Evolutionary conservation across 2,329 filamentous ascomycete species (phyloP), one percentile per base, ranked within the genome.

Genomic region (Fusarium acutatum): DNA sequence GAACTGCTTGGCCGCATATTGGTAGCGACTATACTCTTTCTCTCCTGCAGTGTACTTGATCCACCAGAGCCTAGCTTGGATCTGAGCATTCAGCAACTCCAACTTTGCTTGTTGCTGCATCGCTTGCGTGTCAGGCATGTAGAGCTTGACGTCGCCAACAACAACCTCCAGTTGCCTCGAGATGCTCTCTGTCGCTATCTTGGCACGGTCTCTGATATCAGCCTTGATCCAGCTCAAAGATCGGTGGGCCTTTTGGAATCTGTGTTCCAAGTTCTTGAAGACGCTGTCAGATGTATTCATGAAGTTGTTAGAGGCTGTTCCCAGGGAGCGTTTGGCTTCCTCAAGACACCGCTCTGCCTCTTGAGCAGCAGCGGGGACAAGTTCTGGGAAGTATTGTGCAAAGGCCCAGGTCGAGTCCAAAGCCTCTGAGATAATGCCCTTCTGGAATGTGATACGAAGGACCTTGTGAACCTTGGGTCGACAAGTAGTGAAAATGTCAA

Each of bases 391-490:
- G 46, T 82, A 83, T 46, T 84, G 82, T 20, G 84, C 82, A 7
- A 87, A 80, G 20, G 83, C 78, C 65, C 82, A 83, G 26, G 86
- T 84, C 13, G 81, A 82, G 62, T 87, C 85, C 11, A 87, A 71
- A 20, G 83, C 84, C 43, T 85, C 83, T 18, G 81, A 82, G 46
- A 88, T 78, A 22, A 84, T 79, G 28, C 84, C 82, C 77, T 82
- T 86, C 52, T 89, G 88, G 79, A 92, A 90, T 78, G 91, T 87
- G 35, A 92, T 81, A 43, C 86, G 85, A 78, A 91, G 89, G 1
- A 87, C 87, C 81, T 91, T 89, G 75, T 88, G 88, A 71, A 91
- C 84, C 79, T 86, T 88, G 30, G 90, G 90, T 69, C 87, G 88
- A 62, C 86, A 88, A 20, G 85, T 88, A 2, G 90, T 90, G 61